phyloP scores from a whole-genome alignment of 2,329 filamentous ascomycete genomes.

The Alternaria dauci region DNA sequence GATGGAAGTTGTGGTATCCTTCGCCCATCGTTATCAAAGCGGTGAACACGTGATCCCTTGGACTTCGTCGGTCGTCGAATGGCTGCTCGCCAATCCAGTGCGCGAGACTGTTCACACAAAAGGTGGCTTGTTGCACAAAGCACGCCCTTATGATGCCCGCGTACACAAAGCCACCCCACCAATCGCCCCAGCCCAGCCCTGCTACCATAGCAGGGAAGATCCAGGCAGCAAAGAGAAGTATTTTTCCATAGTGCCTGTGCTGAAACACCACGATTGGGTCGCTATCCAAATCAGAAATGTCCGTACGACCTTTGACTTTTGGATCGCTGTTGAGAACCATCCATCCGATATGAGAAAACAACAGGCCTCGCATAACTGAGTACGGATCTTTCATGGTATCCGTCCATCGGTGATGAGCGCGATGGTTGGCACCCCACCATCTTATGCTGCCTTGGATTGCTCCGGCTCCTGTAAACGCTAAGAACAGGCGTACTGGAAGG shows the following conservation, averaged over 20 bases:
- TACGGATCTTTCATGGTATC: constrained; percentile 62
- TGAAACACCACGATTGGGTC: constrained; percentile 59
- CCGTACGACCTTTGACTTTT: constrained; percentile 58
- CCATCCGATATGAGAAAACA: constrained; percentile 60
- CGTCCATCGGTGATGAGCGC: constrained; percentile 61
- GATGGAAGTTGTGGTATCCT: constrained; percentile 54
- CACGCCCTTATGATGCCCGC: constrained; percentile 59
- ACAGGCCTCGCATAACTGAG: constrained; percentile 57
- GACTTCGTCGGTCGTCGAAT: constrained; percentile 51
- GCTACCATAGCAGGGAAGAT: constrained; percentile 56
- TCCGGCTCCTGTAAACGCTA: constrained; percentile 57
- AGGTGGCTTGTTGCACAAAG: constrained; percentile 61
- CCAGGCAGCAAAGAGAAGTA: constrained; percentile 53
- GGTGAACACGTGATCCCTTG: constrained; percentile 51
- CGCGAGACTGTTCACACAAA: constrained; percentile 62
- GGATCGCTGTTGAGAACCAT: constrained; percentile 62
- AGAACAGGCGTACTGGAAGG: constrained; percentile 55
- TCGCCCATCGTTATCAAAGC: constrained; percentile 52
- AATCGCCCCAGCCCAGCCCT: constrained; percentile 59
- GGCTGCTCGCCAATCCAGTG: constrained; percentile 59
- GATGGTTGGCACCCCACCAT: constrained; percentile 59
- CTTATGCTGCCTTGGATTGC: constrained; percentile 59
- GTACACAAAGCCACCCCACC: constrained; percentile 58
- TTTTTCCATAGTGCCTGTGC: constrained; percentile 57
- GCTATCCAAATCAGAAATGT: constrained; percentile 61